Conservation (phyloP, 176 grass and related monocot species). For the Bolboschoenus planiculmis region DNA sequence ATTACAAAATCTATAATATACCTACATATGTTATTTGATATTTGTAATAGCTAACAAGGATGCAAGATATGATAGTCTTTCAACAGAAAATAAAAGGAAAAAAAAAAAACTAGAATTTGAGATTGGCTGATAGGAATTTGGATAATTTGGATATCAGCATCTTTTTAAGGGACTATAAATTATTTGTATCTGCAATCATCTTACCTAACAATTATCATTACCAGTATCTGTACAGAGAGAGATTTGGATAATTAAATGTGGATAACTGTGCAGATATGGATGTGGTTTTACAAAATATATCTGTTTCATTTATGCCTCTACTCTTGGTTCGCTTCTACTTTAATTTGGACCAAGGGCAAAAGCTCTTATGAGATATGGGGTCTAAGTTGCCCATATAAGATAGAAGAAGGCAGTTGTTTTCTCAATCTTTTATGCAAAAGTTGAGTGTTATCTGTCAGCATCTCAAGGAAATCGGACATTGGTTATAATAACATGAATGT, state of each 20-base stretch:
- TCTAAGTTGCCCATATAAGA: background rate
- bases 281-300: background rate
- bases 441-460: background rate
- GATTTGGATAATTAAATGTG: background rate
- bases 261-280: background rate
- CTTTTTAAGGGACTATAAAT: background rate
- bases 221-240: background rate
- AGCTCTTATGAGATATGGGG: background rate
- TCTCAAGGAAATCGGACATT: background rate
- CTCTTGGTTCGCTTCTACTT: background rate
- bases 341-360: background rate
- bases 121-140: background rate
- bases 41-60: background rate
- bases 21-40: slow-evolving; percentile 3
- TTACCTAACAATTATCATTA: background rate
- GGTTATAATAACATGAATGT: background rate
- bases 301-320: background rate
- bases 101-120: background rate
- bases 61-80: background rate
- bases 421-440: background rate
- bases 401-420: background rate
- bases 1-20: background rate
- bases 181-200: background rate
- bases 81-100: background rate
- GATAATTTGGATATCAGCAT: background rate